Base-by-base conservation (phyloP, 768 basidiomycete genomes). In the Lentinula sp. region DNA sequence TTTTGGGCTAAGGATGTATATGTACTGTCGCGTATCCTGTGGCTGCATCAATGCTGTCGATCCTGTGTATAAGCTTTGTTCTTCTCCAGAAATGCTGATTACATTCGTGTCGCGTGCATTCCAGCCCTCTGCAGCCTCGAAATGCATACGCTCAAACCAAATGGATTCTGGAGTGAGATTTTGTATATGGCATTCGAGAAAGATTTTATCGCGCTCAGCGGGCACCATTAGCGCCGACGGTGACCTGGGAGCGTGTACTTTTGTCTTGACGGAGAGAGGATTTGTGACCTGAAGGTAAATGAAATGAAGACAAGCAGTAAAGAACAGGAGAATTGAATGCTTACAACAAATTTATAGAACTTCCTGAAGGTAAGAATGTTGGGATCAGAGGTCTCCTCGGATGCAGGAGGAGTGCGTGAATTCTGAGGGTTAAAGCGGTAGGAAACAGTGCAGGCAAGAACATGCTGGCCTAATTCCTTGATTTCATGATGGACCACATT, bases 201-300 rank as follows among this genome's bases (percentile, higher is more conserved):
- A 95, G 37, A 96, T 80, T 64, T 92, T 92, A 52, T 90, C 85
- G 59, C 92, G 83, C 65, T 92, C 88, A 2, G 71, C 50, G 2
- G 80, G 71, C 5, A 85, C 82, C 32, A 95, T 75, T 10, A 85
- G 63, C 1, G 93, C 87, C 21, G 89, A 83, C 0, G 93, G 88
- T 0, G 91, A 87, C 56, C 81, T 83, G 1, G 91, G 83, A 2
- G 78, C 68, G 70, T 97, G 92, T 0, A 96, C 92, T 71, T 95
- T 95, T 13, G 95, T 97, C 74, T 96, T 96, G 61, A 98, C 95
- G 0, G 93, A 93, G 13, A 98, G 76, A 1, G 95, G 95, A 65
- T 96, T 95, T n/a, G 87, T 89, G 28, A 95, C 93, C 93, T 96
- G 65, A 15, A 50, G 52, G 60, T 46, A 4, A 28, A 18, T 8